A percentile compares a stretch with the other conserved stretches of the same genome.
Conservation (phyloP, 2,329 filamentous ascomycete genomes). For the Aspergillus udagawae region DNA sequence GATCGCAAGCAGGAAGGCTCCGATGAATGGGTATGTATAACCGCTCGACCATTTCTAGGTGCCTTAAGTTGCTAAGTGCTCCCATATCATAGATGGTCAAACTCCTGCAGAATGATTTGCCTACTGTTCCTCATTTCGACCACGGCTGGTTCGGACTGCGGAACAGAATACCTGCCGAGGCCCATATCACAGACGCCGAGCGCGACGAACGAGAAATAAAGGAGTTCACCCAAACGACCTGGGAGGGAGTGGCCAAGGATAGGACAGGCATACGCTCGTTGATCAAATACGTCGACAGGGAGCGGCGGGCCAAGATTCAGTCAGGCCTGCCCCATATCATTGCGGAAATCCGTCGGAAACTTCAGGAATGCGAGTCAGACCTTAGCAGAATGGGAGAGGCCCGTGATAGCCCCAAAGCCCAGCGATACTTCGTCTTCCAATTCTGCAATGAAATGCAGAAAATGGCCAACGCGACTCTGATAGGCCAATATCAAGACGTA, state of each 20-base stretch:
- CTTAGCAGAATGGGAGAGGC: conserved; percentile 3
- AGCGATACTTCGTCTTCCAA: conserved; percentile 8
- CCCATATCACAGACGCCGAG: conserved; percentile 3
- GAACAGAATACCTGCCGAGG: conserved; percentile 8
- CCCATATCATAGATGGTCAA: conserved; percentile 12
- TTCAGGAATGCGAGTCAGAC: conserved; percentile 1
- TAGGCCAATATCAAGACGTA: conserved; percentile 12
- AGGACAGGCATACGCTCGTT: conserved; percentile 9
- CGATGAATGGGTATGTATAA: conserved; percentile 6
- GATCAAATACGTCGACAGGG: conserved; percentile 14
- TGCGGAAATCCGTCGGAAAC: conserved; percentile 8
- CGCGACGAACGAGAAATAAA: conserved; percentile 8
- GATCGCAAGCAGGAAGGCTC: conserved; percentile 13
- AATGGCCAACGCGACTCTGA: conserved; percentile 10
- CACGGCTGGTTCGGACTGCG: conserved; percentile 16
- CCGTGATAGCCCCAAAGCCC: conserved; percentile 1
- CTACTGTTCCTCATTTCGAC: conserved; percentile 8
- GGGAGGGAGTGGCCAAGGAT: conserved; percentile 4
- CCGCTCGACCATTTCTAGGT: too few relatives aligned
- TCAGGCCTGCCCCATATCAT: conserved; percentile 12
- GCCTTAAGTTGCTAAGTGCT: too few relatives aligned
- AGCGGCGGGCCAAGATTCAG: conserved; percentile 11
- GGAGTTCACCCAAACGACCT: background rate
- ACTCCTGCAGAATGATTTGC: conserved; percentile 13
- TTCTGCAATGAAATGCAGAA: conserved; percentile 13